phyloP scores from a whole-genome alignment of 2,329 filamentous ascomycete species.

The Calcarisporium arbuscula region DNA sequence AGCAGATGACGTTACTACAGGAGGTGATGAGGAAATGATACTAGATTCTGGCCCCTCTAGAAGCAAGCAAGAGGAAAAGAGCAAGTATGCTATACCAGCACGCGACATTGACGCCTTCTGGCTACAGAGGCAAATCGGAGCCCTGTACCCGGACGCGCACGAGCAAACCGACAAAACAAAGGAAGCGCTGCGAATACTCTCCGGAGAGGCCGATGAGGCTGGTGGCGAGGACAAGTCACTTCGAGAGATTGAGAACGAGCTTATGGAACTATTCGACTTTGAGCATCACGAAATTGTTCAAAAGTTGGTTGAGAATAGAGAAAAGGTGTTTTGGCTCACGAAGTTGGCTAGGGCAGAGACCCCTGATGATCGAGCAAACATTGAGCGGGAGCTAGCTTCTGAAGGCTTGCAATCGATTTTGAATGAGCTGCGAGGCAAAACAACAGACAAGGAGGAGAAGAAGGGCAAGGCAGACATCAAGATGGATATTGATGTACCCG shows the following conservation, averaged over 20 bases:
- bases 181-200: conserved; percentile 74
- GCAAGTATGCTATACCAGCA: conserved; percentile 63
- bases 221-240: conserved; percentile 79
- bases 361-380: conserved; percentile 64
- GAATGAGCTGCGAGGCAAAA: conserved; percentile 77
- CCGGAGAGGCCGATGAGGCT: conserved; percentile 61
- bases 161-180: conserved; percentile 89
- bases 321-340: conserved; percentile 95
- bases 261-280: conserved; percentile 98
- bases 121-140: conserved; percentile 87
- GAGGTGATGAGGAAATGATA: conserved; percentile 76
- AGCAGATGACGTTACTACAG: conserved; percentile 45
- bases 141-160: conserved; percentile 84
- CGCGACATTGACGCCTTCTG: conserved; percentile 96
- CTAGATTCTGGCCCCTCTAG: conserved; percentile 60
- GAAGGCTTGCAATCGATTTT: conserved; percentile 82
- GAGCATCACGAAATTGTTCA: conserved; percentile 91
- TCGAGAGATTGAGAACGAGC: conserved; percentile 92
- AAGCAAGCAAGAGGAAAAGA: conserved; percentile 40
- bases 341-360: conserved; percentile 77
- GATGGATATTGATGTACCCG: conserved; percentile 82
- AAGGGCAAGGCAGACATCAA: conserved; percentile 78
- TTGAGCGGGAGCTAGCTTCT: conserved; percentile 88
- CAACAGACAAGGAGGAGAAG: conserved; percentile 49
- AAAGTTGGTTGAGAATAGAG: conserved; percentile 83